These are phyloP conservation scores for Microbotryum violaceum DNA, from an alignment of 1,284 basidiomycete genomes.

Conservation along the genomic window DNA sequence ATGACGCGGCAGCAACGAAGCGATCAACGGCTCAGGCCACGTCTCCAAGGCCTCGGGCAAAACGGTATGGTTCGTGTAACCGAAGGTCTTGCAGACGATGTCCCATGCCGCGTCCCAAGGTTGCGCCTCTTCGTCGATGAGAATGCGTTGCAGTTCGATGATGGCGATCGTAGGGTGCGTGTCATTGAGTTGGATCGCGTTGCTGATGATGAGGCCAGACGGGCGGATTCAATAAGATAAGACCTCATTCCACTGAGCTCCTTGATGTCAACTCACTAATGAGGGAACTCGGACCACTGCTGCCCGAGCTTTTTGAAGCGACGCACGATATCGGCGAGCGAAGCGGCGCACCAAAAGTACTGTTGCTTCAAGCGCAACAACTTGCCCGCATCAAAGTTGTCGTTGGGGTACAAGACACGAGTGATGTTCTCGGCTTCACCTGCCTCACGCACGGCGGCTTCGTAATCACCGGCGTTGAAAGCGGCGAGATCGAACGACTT, in stretches of 20 bases:
- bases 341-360: constrained; percentile 63
- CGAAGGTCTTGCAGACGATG: constrained; percentile 78
- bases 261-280: constrained; percentile 42
- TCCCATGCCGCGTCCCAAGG: constrained; percentile 73
- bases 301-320: constrained; percentile 47
- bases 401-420: constrained; percentile 51
- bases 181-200: constrained; percentile 86
- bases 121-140: constrained; percentile 76
- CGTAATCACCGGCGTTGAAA: constrained; percentile 89
- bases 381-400: constrained; percentile 58
- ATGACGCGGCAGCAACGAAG: constrained; percentile 66
- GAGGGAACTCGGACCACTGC: constrained; percentile 65
- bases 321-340: constrained; percentile 70
- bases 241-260: background rate
- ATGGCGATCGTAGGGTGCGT: constrained; percentile 90
- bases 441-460: constrained; percentile 70
- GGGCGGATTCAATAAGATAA: constrained; percentile 2
- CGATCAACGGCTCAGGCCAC: constrained; percentile 76
- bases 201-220: constrained; percentile 38
- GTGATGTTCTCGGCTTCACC: constrained; percentile 86
- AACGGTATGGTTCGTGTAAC: constrained; percentile 82
- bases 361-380: constrained; percentile 88
- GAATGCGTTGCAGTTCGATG: constrained; percentile 85
- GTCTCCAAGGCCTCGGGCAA: constrained; percentile 51
- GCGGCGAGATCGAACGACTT: constrained; percentile 84